Evolutionary conservation across 2,329 filamentous ascomycete genomes (phyloP).

Genomic region (Trichoderma harzianum): DNA sequence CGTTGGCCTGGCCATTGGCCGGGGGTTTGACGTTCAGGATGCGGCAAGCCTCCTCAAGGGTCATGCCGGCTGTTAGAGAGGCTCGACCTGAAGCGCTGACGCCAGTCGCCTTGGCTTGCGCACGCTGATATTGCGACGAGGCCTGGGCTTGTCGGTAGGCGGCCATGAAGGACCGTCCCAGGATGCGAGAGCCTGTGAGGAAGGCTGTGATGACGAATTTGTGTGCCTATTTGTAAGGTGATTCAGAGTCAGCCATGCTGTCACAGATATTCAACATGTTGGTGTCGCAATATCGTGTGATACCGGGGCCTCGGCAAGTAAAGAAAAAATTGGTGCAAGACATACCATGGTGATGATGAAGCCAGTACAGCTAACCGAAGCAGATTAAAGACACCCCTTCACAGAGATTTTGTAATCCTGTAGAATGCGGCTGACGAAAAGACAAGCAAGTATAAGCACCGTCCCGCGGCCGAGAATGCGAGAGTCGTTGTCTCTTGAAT

Average conservation of each 20-base stretch:
- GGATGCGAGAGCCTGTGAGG: constrained; percentile 82
- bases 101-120: constrained; percentile 59
- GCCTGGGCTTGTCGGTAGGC: constrained; percentile 95
- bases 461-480: not conserved
- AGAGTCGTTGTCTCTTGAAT: not conserved
- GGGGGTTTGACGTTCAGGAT: constrained; percentile 95
- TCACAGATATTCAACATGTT: not conserved
- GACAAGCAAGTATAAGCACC: not conserved
- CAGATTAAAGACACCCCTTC: not conserved
- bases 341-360: constrained; percentile 5
- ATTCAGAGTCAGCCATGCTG: not conserved
- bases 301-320: not conserved
- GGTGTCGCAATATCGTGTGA: not conserved
- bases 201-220: constrained; percentile 86
- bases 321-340: not conserved
- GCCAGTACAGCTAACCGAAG: constrained; percentile 2
- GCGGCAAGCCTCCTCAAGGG: constrained; percentile 93
- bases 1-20: constrained; percentile 65
- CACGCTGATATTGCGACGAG: constrained; percentile 74
- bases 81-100: constrained; percentile 53
- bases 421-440: not conserved
- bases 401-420: not conserved
- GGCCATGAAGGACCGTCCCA: constrained; percentile 88
- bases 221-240: constrained; percentile 63
- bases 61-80: constrained; percentile 67